Base-by-base conservation (phyloP, 2,329 filamentous ascomycete species). In the Paramyrothecium sp. region DNA sequence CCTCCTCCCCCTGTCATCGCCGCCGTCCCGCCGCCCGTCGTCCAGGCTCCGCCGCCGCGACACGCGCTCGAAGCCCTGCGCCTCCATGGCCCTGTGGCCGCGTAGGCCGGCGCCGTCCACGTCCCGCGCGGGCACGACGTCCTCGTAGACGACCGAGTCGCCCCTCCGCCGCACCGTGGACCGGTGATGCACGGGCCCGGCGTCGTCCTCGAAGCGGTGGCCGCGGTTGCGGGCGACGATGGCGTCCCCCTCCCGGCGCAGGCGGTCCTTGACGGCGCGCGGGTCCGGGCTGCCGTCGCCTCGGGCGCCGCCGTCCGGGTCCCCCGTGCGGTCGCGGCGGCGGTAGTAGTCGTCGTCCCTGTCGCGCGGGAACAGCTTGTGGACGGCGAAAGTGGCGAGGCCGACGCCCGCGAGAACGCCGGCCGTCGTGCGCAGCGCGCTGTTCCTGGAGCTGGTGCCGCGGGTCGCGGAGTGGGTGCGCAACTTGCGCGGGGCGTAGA, bases 321-420 rank as follows among this genome's bases (percentile, higher is more conserved):
- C 57, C n/a, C 50, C 53, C 26, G 23, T 20, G 21, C 54, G 54
- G 22, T 58, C 33, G 46, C 55, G 38, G 50, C 54, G 54, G 17
- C 23, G 34, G 23, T 54, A 41, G 16, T 55, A 53, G 47, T 70
- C 61, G 20, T 67, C 34, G 47, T 65, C 59, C 7, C 65, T 65
- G 59, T 71, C 72, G 5, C 26, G 26, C 30, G 70, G 70, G 72
- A 72, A 75, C 60, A 72, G 62, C 55, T 70, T 72, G 60, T 70
- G 70, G 44, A 71, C 69, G 41, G 72, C 61, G 47, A 74, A 61
- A 12, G 71, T 66, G 22, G 71, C 71, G 33, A 74, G 65, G 33
- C 72, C 72, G 17, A 75, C 67, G 30, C 70, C 69, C 11, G 71
- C 72, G 30, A 75, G 59, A 22, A 74, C 62, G 12, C 69, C 60